Evolutionary conservation across 2,329 filamentous ascomycete genomes (phyloP).

Genomic region (Pyricularia sp.): DNA sequence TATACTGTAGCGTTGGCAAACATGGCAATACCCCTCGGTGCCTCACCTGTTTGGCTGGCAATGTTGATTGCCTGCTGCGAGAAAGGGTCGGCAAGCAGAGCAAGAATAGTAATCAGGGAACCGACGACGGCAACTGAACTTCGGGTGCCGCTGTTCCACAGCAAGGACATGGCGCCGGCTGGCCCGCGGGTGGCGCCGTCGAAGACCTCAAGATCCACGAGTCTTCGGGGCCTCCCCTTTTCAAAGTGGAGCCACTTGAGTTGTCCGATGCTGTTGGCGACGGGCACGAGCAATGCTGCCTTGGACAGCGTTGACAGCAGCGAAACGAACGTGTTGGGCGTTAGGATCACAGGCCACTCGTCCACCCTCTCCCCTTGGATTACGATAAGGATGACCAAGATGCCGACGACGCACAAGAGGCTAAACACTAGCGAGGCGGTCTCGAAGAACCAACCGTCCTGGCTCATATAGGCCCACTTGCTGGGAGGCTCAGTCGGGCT

Average conservation of each 20-base stretch:
- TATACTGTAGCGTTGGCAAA: constrained; percentile 1
- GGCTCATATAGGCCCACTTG: neutral
- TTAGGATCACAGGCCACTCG: constrained; percentile 14
- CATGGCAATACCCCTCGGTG: neutral
- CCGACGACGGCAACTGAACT: neutral
- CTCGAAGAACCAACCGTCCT: constrained; percentile 9
- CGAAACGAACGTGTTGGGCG: constrained; percentile 18
- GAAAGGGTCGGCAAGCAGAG: constrained; percentile 3
- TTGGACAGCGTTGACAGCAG: constrained; percentile 17
- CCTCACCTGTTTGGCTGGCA: neutral
- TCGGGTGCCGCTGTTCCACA: neutral
- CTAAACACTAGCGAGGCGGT: constrained; percentile 6
- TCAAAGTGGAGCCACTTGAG: constrained; percentile 23
- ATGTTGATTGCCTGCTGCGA: constrained; percentile 1
- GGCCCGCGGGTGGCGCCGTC: constrained; percentile 17
- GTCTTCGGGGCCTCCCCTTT: constrained; percentile 11
- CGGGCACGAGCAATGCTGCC: constrained; percentile 14
- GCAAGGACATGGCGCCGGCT: constrained; percentile 9
- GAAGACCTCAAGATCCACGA: constrained; percentile 17
- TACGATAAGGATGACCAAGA: constrained; percentile 6
- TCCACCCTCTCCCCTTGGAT: constrained; percentile 12
- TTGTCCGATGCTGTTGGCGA: constrained; percentile 19
- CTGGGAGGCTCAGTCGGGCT: neutral
- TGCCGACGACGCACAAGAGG: constrained; percentile 5
- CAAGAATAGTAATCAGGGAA: neutral